phyloP scores from a whole-genome alignment of 2,329 filamentous ascomycete genomes.

The Thielaviopsis euricoi region DNA sequence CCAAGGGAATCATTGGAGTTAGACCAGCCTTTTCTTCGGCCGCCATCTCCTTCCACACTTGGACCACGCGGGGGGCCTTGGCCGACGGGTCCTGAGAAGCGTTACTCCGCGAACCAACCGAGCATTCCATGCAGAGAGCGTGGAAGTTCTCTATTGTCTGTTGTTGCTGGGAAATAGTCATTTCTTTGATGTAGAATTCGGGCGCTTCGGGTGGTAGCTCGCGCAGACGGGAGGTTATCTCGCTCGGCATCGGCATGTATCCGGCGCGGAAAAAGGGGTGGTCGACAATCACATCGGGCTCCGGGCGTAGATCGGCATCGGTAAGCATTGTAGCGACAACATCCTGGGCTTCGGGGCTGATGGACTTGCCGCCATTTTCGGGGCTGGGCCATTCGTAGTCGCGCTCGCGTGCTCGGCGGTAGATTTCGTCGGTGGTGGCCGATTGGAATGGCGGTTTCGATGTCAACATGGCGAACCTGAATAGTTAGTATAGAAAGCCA shows the following conservation, averaged over 20 bases:
- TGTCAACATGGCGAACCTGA: conserved; percentile 88
- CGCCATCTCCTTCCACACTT: conserved; percentile 49
- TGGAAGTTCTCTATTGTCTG: conserved; percentile 35
- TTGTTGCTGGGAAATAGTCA: conserved; percentile 27
- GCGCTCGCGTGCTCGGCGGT: conserved; percentile 50
- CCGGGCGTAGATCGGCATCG: conserved; percentile 57
- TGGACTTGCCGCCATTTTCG: conserved; percentile 44
- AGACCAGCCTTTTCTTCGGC: conserved; percentile 51
- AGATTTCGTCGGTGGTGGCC: conserved; percentile 72
- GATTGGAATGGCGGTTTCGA: conserved; percentile 96
- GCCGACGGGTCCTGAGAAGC: conserved; percentile 22
- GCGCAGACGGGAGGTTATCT: conserved; percentile 41
- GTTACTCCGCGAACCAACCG: conserved; percentile 27
- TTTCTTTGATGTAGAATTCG: conserved; percentile 38
- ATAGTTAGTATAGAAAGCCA: background rate
- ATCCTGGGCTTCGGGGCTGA: conserved; percentile 61
- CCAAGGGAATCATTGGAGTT: conserved; percentile 45
- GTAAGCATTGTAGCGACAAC: conserved; percentile 62
- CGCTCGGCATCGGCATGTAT: conserved; percentile 47
- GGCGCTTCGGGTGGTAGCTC: conserved; percentile 37
- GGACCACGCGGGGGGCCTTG: conserved; percentile 28
- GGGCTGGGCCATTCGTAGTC: conserved; percentile 67
- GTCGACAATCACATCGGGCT: conserved; percentile 61
- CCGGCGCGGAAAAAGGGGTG: conserved; percentile 66
- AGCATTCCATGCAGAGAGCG: conserved; percentile 40